Base-by-base conservation (phyloP, 2,329 filamentous ascomycete species). In the Neoarthrinium moseri region DNA sequence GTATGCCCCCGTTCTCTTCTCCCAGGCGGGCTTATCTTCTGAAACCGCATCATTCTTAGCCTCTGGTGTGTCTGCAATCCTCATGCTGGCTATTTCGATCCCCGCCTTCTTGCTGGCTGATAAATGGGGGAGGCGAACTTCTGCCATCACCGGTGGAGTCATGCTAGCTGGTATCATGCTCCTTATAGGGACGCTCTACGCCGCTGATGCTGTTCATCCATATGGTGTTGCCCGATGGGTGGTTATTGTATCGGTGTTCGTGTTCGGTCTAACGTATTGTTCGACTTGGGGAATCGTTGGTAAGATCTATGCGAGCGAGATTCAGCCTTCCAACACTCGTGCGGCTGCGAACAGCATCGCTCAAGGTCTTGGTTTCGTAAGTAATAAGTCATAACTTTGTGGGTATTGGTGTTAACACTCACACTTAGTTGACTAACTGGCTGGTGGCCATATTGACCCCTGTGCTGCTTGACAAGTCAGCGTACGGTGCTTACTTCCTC, bases 1-100 rank as follows among this genome's bases (percentile, higher is more conserved):
- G 72, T 86, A 86, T 47, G 79, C 81, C 0, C 82, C 82, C 0
- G 62, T 76, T 0, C 68, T 86, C 0, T 86, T 86, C 52, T 63
- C 72, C 20, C 77, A 81, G 43, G 80, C 82, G 2, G 82, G 82
- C 0, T 67, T 84, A 10, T 68, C 70, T 6, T 77, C 75, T 0
- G 64, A 70, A 4, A 74, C 71, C 20, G 71, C 78, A 2, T 75
- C 76, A 0, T 81, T 85, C 53, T 68, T 85, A 3, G 82, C 81
- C 1, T 84, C 80, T 0, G 81, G 81, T 0, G 67, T 85, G 7
- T 82, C 80, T 0, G 79, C 74, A 0, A 70, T 84, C 1, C 61
- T 82, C 2, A 83, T 84, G 59, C 68, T 84, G 17, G 66, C 69
- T n/a, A 67, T 76, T 38, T 80, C 80, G 0, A 71, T 84, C 22